Evolutionary conservation across 805 yeast genomes (phyloP).

Genomic region (Saturnispora zaruensis): DNA sequence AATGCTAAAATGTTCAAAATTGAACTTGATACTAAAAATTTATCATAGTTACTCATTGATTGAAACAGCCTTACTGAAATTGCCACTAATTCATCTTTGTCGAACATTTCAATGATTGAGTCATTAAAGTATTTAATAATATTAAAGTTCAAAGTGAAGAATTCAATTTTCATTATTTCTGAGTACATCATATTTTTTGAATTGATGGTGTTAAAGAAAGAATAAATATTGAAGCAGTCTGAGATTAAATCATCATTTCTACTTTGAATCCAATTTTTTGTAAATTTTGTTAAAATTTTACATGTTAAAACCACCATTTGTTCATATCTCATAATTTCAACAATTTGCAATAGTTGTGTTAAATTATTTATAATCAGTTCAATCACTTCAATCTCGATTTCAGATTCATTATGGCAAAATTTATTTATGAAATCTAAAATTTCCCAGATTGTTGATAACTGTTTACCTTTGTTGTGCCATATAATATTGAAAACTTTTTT

Average conservation of each 20-base stretch:
- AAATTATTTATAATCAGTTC: conserved; percentile 12
- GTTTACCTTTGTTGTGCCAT: conserved; percentile 1
- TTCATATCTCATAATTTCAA: conserved; percentile 33
- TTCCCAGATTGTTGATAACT: conserved; percentile 14
- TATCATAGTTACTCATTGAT: not conserved
- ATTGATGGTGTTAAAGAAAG: conserved; percentile 36
- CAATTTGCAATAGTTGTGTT: conserved; percentile 16
- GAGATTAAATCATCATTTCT: conserved; percentile 23
- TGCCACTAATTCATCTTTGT: not conserved
- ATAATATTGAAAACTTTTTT: conserved; percentile 9
- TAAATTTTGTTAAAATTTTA: conserved; percentile 23
- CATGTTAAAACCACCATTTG: conserved; percentile 30
- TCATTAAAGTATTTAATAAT: conserved; percentile 5
- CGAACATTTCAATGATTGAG: not conserved
- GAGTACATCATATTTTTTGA: conserved; percentile 35
- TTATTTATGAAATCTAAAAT: conserved; percentile 10
- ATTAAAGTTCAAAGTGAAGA: conserved; percentile 24
- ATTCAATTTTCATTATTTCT: conserved; percentile 25
- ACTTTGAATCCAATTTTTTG: conserved; percentile 24
- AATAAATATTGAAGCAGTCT: conserved; percentile 41
- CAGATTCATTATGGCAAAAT: not conserved
- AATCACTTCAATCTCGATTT: conserved; percentile 4
- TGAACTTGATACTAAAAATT: conserved; percentile 10
- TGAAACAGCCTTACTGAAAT: conserved; percentile 3
- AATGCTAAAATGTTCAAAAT: conserved; percentile 21